Evolutionary conservation across 495 filamentous ascomycete genomes (phyloP).

Genomic region (Podospora pseudoanserina): DNA sequence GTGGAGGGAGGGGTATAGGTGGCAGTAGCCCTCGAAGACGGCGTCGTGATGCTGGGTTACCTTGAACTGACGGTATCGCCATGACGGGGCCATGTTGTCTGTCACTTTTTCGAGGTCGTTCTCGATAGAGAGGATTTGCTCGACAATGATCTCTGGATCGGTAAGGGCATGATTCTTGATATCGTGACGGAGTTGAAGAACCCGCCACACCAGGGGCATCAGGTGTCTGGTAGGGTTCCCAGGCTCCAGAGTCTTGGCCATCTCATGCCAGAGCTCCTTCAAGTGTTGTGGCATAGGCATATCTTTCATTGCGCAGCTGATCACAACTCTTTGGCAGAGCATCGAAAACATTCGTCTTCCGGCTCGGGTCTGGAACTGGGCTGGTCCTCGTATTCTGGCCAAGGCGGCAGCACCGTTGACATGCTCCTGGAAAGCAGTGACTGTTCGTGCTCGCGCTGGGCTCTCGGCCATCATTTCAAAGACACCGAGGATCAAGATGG

Average conservation of each 20-base stretch:
- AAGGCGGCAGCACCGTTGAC: slow-evolving; percentile 57
- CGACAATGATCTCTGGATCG: slow-evolving; percentile 45
- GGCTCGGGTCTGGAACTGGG: slow-evolving; percentile 54
- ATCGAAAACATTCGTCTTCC: slow-evolving; percentile 57
- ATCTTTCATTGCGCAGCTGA: slow-evolving; percentile 40
- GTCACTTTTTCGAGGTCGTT: slow-evolving; percentile 47
- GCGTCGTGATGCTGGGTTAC: slow-evolving; percentile 36
- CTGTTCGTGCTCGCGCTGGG: slow-evolving; percentile 38
- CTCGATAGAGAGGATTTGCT: slow-evolving; percentile 48
- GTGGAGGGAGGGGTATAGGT: slow-evolving; percentile 53
- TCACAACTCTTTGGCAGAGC: slow-evolving; percentile 45
- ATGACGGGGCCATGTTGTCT: slow-evolving; percentile 37
- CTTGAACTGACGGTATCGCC: slow-evolving; percentile 33
- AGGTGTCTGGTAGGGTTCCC: slow-evolving; percentile 29
- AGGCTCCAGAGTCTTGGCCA: slow-evolving; percentile 24
- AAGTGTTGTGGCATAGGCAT: slow-evolving; percentile 37
- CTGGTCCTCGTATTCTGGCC: slow-evolving; percentile 52
- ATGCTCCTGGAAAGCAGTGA: slow-evolving; percentile 57
- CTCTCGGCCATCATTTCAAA: slow-evolving; percentile 54
- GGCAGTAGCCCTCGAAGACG: slow-evolving; percentile 49
- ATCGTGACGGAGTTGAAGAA: slow-evolving; percentile 47
- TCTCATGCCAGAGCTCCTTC: slow-evolving; percentile 37
- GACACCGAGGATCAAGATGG: slow-evolving; percentile 57
- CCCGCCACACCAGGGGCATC: slow-evolving; percentile 36
- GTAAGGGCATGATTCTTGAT: slow-evolving; percentile 34